Evolutionary conservation across 768 basidiomycete species (phyloP).

Genomic region (Rossbeevera mucosa): DNA sequence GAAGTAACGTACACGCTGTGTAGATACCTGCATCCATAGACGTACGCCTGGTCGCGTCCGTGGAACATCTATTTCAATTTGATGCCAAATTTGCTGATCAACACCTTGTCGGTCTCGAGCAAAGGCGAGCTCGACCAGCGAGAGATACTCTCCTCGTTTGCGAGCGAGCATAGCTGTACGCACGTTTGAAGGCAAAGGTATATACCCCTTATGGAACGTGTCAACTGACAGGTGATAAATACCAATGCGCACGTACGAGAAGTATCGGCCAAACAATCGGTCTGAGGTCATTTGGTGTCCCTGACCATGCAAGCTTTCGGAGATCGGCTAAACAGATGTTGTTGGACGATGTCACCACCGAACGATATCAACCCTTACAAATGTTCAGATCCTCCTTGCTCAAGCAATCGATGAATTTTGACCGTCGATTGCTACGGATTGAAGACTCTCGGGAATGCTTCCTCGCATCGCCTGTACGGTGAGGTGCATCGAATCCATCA

Average conservation of each 20-base stretch:
- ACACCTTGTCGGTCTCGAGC: constrained; percentile 78
- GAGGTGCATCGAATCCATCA: constrained; percentile 8
- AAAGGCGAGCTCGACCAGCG: constrained; percentile 86
- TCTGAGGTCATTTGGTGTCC: constrained; percentile 82
- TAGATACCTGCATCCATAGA: constrained; percentile 86
- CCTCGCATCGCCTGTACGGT: constrained; percentile 38
- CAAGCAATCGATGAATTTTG: constrained; percentile 81
- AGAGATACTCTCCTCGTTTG: constrained; percentile 89
- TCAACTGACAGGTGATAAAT: constrained; percentile 4
- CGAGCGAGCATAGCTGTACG: constrained; percentile 74
- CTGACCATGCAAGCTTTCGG: constrained; percentile 91
- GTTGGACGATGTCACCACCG: constrained; percentile 4
- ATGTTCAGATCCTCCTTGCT: constrained; percentile 77
- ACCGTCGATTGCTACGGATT: constrained; percentile 69
- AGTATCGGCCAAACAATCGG: constrained; percentile 94
- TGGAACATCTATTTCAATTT: constrained; percentile 98
- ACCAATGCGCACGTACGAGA: constrained; percentile 52
- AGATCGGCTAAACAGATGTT: constrained; percentile 55
- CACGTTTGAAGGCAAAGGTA: constrained; percentile 76
- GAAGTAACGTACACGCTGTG: constrained; percentile 68
- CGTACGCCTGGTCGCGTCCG: constrained; percentile 87
- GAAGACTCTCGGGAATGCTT: constrained; percentile 70
- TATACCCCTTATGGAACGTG: constrained; percentile 66
- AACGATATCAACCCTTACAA: constrained; percentile 39
- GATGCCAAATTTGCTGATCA: constrained; percentile 98